A percentile compares a stretch with the other conserved stretches of the same genome.
These are phyloP conservation scores for Chalaropsis ovoidea DNA, from an alignment of 2,329 filamentous ascomycete species.

Conservation along the genomic window DNA sequence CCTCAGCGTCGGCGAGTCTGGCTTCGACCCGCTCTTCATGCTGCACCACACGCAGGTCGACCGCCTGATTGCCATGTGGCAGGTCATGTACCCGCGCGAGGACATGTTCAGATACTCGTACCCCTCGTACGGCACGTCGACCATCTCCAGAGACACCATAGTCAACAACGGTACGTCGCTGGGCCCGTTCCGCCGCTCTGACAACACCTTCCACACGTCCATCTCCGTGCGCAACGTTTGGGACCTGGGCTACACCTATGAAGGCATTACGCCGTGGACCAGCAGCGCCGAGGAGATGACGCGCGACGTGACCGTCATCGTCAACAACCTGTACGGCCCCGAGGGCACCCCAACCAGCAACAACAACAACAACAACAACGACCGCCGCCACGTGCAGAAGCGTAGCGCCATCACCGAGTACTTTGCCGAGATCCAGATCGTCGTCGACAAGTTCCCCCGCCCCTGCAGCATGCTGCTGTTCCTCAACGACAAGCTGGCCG, in stretches of 20 bases:
- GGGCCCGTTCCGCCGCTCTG: conserved; percentile 40
- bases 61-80: conserved; percentile 51
- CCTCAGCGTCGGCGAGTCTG: conserved; percentile 34
- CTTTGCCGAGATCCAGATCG: conserved; percentile 33
- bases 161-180: conserved; percentile 40
- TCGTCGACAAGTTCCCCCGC: conserved; percentile 33
- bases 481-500: conserved; percentile 31
- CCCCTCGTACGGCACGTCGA: conserved; percentile 34
- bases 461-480: conserved; percentile 34
- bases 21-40: conserved; percentile 42
- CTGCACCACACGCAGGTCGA: conserved; percentile 51
- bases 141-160: conserved; percentile 34
- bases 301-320: conserved; percentile 30
- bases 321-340: conserved; percentile 33
- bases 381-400: conserved; percentile 8
- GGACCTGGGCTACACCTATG: conserved; percentile 36
- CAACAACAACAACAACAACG: neutral
- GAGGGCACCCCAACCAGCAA: conserved; percentile 4
- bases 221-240: conserved; percentile 31
- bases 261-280: conserved; percentile 33
- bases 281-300: conserved; percentile 31
- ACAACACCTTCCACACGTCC: conserved; percentile 37
- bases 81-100: conserved; percentile 35
- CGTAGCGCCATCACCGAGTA: conserved; percentile 27
- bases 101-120: conserved; percentile 34